Base-by-base conservation (phyloP, 495 filamentous ascomycete species). In the Tuber magnatum region DNA sequence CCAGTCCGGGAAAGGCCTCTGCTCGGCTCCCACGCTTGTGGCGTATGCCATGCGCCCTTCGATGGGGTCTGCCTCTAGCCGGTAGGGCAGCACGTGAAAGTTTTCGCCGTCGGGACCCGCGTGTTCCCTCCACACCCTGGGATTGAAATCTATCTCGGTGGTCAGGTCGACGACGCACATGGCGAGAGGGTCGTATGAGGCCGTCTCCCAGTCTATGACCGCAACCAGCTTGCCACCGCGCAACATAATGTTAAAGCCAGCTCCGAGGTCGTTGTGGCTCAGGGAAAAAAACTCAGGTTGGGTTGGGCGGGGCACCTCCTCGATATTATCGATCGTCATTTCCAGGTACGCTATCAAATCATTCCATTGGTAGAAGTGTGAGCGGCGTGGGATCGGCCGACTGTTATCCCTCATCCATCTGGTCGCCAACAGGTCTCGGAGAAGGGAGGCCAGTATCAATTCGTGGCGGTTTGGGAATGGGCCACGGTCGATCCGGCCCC, bases 141-240 rank as follows among this genome's bases (percentile, higher is more conserved):
- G 56, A 65, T 65, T 3, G 5, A 6, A 65, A 28, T 61, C 51
- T 10, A n/a, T 61, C 0, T 3, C 1, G 2, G 14, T 2, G 28
- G 28, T 7, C 56, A 65, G 8, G 56, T 65, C 56, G 14, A 0
- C 0, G 28, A 65, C 1, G 56, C 56, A 65, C 3, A 65, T 18
- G 28, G 56, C 1, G 1, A 32, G 56, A 32, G 56, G 56, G 28
- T 18, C 32, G 56, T 65, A 65, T 14, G 28, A 4, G 0, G 74
- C 76, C 35, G 69, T 39, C 70, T 77, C 76, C 76, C 76, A 78
- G 42, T 78, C 75, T 38, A 78, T 70, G 71, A 78, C n/a, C n/a
- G 38, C 51, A 22, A 12, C 32, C 16, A 78, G 18, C 70, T 78
- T 77, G 6, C 51, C n/a, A 22, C 35, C 70, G 32, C 46, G 71